phyloP scores from a whole-genome alignment of 768 basidiomycete species.

The Suillus americanus region DNA sequence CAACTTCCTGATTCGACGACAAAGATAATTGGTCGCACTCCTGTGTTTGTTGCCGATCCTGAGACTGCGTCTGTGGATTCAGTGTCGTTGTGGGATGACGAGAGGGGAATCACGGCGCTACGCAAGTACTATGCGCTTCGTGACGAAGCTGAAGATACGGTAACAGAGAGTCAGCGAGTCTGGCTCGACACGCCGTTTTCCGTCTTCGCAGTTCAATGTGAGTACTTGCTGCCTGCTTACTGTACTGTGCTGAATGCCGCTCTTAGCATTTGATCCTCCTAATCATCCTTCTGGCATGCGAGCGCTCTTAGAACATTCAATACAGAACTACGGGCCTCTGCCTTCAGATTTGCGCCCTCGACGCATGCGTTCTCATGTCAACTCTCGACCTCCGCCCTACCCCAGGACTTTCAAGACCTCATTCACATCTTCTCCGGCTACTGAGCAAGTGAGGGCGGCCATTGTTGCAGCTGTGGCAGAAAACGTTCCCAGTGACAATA shows the following conservation, averaged over 20 bases:
- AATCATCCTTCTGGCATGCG: constrained; percentile 64
- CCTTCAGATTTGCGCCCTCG: constrained; percentile 67
- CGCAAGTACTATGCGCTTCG: constrained; percentile 68
- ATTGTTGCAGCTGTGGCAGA: constrained; percentile 20
- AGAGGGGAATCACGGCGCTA: constrained; percentile 61
- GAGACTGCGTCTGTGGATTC: constrained; percentile 50
- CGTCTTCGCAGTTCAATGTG: constrained; percentile 70
- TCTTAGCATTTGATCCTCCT: constrained; percentile 70
- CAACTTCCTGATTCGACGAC: constrained; percentile 9
- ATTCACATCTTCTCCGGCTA: constrained; percentile 34
- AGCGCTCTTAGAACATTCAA: constrained; percentile 69
- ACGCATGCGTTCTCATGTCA: constrained; percentile 63
- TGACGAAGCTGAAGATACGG: constrained; percentile 65
- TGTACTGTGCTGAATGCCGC: constrained; percentile 11
- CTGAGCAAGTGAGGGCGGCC: constrained; percentile 37
- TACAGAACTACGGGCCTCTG: constrained; percentile 71
- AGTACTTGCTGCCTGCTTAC: constrained; percentile 25
- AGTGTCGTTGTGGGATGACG: constrained; percentile 61
- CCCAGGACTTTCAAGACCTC: constrained; percentile 52
- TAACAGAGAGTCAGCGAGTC: constrained; percentile 60
- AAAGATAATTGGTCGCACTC: constrained; percentile 33
- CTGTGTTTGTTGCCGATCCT: constrained; percentile 57
- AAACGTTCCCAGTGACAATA: constrained; percentile 15
- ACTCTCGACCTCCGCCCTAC: constrained; percentile 74
- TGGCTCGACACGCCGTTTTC: constrained; percentile 79